Percentiles rank a stretch among this genome's conserved stretches.
Evolutionary conservation across 2,329 filamentous ascomycete species (phyloP).

Genomic region (Lasiodiplodia citricola): DNA sequence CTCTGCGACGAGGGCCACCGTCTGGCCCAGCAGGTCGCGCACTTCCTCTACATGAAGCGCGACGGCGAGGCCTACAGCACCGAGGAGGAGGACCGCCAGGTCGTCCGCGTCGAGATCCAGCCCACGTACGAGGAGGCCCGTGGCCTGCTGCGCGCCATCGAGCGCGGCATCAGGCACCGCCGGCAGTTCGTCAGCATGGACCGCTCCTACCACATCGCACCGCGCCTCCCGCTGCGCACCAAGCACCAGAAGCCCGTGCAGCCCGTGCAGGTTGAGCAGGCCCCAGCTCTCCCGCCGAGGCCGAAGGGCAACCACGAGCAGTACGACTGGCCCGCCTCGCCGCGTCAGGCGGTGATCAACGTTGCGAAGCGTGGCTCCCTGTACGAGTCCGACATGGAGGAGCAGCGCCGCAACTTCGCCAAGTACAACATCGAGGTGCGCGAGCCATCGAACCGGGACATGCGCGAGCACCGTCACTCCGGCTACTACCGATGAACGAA

Average conservation of each 20-base stretch:
- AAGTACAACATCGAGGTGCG: conserved; percentile 49
- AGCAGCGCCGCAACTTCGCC: conserved; percentile 42
- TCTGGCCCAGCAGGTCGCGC: conserved; percentile 52
- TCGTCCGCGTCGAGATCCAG: conserved; percentile 51
- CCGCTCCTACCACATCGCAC: conserved; percentile 48
- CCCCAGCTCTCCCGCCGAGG: conserved; percentile 3
- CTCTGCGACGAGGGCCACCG: conserved; percentile 52
- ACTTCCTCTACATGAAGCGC: conserved; percentile 40
- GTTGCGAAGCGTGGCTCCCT: conserved; percentile 45
- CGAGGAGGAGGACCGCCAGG: conserved; percentile 44
- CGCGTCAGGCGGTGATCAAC: conserved; percentile 34
- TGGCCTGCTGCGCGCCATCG: conserved; percentile 49
- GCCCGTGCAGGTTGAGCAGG: conserved; percentile 16
- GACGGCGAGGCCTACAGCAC: conserved; percentile 38
- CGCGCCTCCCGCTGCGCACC: conserved; percentile 37
- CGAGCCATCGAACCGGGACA: conserved; percentile 44
- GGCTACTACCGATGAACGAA: conserved; percentile 42
- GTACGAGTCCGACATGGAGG: conserved; percentile 46
- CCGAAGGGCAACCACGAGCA: conserved; percentile 30
- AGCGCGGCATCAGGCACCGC: conserved; percentile 45
- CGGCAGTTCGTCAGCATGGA: conserved; percentile 51
- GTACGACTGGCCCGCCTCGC: conserved; percentile 21
- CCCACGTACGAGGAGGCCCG: conserved; percentile 47
- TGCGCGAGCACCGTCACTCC: conserved; percentile 44
- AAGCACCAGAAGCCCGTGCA: conserved; percentile 23